Evolutionary conservation across 176 grass and related monocot genomes (phyloP).

Genomic region (Olyra latifolia): DNA sequence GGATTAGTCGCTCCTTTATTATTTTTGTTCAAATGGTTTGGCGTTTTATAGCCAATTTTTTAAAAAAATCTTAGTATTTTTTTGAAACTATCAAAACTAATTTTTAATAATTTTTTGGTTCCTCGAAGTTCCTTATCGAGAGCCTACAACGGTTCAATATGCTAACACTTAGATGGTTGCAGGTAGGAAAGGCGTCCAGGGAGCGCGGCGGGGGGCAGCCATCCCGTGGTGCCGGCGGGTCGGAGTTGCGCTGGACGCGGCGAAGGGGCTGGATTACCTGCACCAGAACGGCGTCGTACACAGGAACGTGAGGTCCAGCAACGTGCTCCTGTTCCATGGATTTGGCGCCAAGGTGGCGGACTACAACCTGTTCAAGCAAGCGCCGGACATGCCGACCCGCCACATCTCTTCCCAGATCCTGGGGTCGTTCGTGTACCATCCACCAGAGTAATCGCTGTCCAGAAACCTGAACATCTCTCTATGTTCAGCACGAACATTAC

Average conservation of each 20-base stretch:
- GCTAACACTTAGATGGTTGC: no score
- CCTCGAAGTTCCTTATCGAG: no score
- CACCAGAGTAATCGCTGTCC: neutral
- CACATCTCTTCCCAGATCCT: neutral
- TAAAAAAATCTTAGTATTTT: no score
- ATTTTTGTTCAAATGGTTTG: no score
- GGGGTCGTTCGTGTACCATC: neutral
- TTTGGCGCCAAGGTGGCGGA: constrained; percentile 21
- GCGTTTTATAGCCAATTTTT: no score
- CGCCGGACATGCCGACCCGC: neutral
- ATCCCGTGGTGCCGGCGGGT: neutral
- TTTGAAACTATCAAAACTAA: no score
- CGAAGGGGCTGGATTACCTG: constrained; percentile 22
- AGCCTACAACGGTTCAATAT: no score
- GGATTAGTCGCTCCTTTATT: no score
- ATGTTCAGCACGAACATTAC: no score
- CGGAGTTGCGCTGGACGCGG: constrained; percentile 10
- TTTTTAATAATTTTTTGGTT: no score
- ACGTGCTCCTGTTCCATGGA: constrained; percentile 28
- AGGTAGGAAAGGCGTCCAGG: neutral
- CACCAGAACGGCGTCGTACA: constrained; percentile 6
- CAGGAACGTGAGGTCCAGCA: constrained; percentile 9
- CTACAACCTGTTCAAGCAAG: constrained; percentile 2
- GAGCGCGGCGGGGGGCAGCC: neutral
- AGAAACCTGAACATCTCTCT: neutral